Percentiles rank a stretch among this genome's conserved stretches.
These are phyloP conservation scores for Pythium grandisporangium DNA, from an alignment of 352 stramenopile species.

Conservation along the genomic window DNA sequence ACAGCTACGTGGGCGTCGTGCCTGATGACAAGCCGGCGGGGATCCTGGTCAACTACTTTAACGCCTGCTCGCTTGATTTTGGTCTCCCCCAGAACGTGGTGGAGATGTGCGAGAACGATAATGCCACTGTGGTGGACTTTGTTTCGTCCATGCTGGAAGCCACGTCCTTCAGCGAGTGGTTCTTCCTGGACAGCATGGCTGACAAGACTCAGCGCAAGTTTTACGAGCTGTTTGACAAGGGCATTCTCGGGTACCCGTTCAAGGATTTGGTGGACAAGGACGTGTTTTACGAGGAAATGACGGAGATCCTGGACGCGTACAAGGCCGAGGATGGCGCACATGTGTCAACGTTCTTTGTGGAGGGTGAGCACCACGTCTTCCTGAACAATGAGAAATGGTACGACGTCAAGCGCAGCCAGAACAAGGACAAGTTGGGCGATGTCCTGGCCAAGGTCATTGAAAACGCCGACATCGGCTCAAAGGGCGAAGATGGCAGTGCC, in stretches of 20 bases:
- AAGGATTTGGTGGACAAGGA: slow-evolving; percentile 31
- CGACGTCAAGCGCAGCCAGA: slow-evolving; percentile 3
- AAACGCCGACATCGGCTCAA: background rate
- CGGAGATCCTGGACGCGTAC: slow-evolving; percentile 33
- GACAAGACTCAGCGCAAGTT: slow-evolving; percentile 58
- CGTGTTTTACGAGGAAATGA: slow-evolving; percentile 39
- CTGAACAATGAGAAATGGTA: slow-evolving; percentile 12
- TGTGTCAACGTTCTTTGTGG: slow-evolving; percentile 36
- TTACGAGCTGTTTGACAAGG: slow-evolving; percentile 44
- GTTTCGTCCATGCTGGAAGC: slow-evolving; percentile 40
- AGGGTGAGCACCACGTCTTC: slow-evolving; percentile 37
- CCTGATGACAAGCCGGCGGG: slow-evolving; percentile 32
- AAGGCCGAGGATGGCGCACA: slow-evolving; percentile 20
- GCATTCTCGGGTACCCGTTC: slow-evolving; percentile 47
- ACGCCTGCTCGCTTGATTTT: slow-evolving; percentile 37
- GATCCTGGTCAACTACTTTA: slow-evolving; percentile 51
- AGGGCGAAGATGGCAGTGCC: background rate
- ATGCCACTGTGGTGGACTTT: slow-evolving; percentile 33
- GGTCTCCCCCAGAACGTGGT: slow-evolving; percentile 24
- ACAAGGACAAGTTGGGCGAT: slow-evolving; percentile 7
- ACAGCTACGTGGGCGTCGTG: slow-evolving; percentile 60
- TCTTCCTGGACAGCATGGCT: slow-evolving; percentile 56
- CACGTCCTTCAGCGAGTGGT: slow-evolving; percentile 36
- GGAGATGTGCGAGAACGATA: slow-evolving; percentile 32
- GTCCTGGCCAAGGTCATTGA: slow-evolving; percentile 4